phyloP scores from a whole-genome alignment of 495 filamentous ascomycete species.

The Neurospora sp. region DNA sequence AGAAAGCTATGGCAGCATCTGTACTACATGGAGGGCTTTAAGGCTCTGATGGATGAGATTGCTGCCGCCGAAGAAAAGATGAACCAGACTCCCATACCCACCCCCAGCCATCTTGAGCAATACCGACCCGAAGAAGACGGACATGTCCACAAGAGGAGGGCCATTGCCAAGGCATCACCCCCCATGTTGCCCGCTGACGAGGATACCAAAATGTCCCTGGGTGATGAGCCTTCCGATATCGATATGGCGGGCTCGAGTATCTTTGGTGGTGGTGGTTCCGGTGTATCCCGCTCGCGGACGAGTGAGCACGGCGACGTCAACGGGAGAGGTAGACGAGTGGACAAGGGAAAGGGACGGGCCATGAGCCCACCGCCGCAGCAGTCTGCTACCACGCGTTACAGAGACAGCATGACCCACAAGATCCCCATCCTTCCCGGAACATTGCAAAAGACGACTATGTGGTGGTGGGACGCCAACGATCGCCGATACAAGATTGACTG shows the following conservation, averaged over 20 bases:
- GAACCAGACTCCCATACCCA: constrained; percentile 20
- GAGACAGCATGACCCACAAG: neutral
- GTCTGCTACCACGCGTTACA: neutral
- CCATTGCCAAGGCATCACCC: constrained; percentile 21
- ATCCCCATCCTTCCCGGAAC: constrained; percentile 2
- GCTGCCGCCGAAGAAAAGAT: constrained; percentile 52
- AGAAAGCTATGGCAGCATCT: constrained; percentile 75
- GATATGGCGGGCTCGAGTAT: constrained; percentile 21
- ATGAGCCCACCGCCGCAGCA: neutral
- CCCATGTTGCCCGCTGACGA: constrained; percentile 20
- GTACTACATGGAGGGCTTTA: constrained; percentile 80
- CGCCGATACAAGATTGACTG: constrained; percentile 56
- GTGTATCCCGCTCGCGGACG: neutral
- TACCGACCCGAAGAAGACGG: constrained; percentile 27
- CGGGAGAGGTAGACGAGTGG: constrained; percentile 6
- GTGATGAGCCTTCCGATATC: constrained; percentile 23
- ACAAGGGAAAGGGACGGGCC: constrained; percentile 27
- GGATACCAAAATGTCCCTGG: constrained; percentile 39
- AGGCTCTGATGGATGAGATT: constrained; percentile 56
- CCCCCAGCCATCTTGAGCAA: constrained; percentile 19
- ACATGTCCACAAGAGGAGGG: constrained; percentile 36
- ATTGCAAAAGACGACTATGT: constrained; percentile 28
- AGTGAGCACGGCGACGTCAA: neutral
- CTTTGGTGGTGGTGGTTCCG: constrained; percentile 18
- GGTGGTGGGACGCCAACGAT: constrained; percentile 32